Evolutionary conservation across 768 basidiomycete genomes (phyloP), one percentile per base, ranked within the genome.

Genomic region (Boletus pseudopeckii): DNA sequence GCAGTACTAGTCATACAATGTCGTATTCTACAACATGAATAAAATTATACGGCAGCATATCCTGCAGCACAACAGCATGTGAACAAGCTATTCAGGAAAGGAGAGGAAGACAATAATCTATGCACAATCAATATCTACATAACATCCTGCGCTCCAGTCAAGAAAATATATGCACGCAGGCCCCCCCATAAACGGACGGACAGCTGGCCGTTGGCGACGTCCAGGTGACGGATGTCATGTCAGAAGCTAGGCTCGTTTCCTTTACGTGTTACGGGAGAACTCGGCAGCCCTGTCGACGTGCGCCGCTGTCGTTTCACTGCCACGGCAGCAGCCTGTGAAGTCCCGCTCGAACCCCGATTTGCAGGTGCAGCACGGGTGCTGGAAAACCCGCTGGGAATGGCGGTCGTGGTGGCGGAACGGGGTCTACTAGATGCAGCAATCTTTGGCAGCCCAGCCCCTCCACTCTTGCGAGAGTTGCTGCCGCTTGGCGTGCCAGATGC

Each of bases 231-330:
- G 14, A 44, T 38, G 37, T 52, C 20, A 33, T 37, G 46, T 54
- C 50, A 65, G 24, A 63, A 42, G 26, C 44, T 24, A 9, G 56
- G 9, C 20, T 68, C 70, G 24, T 59, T 60, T 36, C 59, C 68
- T 60, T 64, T 68, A 51, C 70, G 69, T 48, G 70, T 61, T 5
- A 72, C 54, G 11, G 71, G 65, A 24, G 75, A 68, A 56, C 71
- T 68, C 57, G 78, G 79, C 44, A 78, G 63, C 55, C 80, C 77
- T 30, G 80, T 78, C 48, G 88, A 90, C 60, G 84, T 86, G 77
- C 90, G 83, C 75, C 90, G 78, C 64, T 91, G 90, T 58, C 90
- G 77, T 74, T 92, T 92, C 80, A 91, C 78, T 37, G 86, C 74
- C 11, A 70, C 49, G 20, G 68, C 53, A 26, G 64, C 53, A 40